A percentile compares a stretch with the other conserved stretches of the same genome.
Conservation (phyloP, 805 yeast species). For the Candida endomychidarum region DNA sequence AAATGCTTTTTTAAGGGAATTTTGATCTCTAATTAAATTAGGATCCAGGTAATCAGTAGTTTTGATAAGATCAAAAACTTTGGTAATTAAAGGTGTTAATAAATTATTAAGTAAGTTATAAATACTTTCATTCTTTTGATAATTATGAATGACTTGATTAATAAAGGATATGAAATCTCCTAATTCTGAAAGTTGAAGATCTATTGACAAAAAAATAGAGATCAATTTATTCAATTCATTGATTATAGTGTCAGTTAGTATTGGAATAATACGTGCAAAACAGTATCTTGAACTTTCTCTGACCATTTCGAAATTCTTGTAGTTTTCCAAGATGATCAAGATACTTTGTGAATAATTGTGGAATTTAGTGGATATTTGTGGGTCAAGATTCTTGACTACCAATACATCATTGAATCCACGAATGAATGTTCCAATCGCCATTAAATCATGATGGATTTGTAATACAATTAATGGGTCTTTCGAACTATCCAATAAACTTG, state of each 20-base stretch:
- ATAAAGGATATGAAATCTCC: conserved; percentile 81
- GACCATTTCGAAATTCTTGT: conserved; percentile 62
- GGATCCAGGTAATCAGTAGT: conserved; percentile 46
- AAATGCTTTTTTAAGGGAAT: conserved; percentile 66
- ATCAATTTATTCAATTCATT: conserved; percentile 66
- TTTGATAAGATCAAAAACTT: conserved; percentile 54
- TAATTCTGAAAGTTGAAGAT: conserved; percentile 63
- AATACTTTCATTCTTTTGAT: conserved; percentile 62
- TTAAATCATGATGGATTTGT: conserved; percentile 81
- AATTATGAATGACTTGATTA: conserved; percentile 83
- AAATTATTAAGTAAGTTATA: conserved; percentile 74
- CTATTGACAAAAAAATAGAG: conserved; percentile 52
- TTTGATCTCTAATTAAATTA: conserved; percentile 64
- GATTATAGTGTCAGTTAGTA: conserved; percentile 52
- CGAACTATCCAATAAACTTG: conserved; percentile 41
- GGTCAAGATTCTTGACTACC: conserved; percentile 13
- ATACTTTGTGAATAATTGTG: conserved; percentile 78
- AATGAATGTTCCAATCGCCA: conserved; percentile 88
- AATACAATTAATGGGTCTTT: conserved; percentile 37
- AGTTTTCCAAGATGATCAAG: conserved; percentile 75
- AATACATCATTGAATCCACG: conserved; percentile 68
- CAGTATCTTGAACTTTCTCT: conserved; percentile 87
- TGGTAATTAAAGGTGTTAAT: conserved; percentile 69
- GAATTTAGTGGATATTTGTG: conserved; percentile 40
- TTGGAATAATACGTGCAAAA: conserved; percentile 80